phyloP scores from a whole-genome alignment of 371 early-diverging fungal genomes.

The Gilbertella persicaria region DNA sequence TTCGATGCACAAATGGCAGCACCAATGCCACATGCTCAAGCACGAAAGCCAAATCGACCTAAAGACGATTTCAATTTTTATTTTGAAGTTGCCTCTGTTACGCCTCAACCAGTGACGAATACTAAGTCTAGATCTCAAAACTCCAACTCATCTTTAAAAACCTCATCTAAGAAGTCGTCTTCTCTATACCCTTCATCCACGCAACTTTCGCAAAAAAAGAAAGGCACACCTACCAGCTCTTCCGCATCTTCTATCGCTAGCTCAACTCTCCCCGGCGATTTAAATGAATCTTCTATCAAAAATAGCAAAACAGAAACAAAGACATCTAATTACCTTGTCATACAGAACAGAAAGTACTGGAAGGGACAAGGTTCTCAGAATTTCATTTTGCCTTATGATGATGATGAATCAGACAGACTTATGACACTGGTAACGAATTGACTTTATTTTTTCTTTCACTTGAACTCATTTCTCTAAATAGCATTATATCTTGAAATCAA shows the following conservation, averaged over 20 bases:
- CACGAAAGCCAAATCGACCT: slow-evolving; percentile 7
- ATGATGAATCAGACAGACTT: slow-evolving; percentile 44
- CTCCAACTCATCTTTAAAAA: slow-evolving; percentile 8
- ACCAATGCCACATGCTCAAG: not conserved
- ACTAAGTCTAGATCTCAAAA: not conserved
- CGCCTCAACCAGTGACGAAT: slow-evolving; percentile 5
- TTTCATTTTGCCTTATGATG: slow-evolving; percentile 36
- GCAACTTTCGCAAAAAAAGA: not conserved
- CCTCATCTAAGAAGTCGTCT: slow-evolving; percentile 12
- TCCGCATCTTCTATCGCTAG: slow-evolving; percentile 8
- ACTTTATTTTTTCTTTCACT: not conserved
- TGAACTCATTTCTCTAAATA: slow-evolving; percentile 7
- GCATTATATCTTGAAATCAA: slow-evolving; percentile 46
- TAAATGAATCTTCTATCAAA: not conserved
- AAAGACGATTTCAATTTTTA: slow-evolving; percentile 13
- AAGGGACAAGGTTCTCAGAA: slow-evolving; percentile 11
- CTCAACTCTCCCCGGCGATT: not conserved
- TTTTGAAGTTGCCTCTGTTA: slow-evolving; percentile 22
- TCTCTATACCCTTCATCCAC: slow-evolving; percentile 8
- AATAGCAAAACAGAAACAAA: not conserved
- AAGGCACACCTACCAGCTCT: not conserved
- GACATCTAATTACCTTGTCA: not conserved
- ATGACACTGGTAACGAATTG: slow-evolving; percentile 34
- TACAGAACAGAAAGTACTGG: slow-evolving; percentile 13
- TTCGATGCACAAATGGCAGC: slow-evolving; percentile 13